Conservation (phyloP, 2,329 filamentous ascomycete species). For the Fusarium annulatum region DNA sequence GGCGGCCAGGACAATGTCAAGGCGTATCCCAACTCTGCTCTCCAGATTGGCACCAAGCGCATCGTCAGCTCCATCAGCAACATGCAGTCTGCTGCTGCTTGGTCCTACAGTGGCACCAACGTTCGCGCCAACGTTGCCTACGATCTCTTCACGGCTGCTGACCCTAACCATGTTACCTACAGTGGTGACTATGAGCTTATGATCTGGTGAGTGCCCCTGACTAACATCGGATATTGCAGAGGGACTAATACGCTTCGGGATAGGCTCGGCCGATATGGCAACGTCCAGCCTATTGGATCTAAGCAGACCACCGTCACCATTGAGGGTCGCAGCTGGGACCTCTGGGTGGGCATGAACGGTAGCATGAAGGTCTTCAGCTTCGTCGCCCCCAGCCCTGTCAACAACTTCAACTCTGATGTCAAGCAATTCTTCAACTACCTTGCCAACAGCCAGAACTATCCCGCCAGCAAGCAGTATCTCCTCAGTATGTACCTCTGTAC, state of each 20-base stretch:
- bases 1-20: conserved; percentile 14
- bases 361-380: conserved; percentile 24
- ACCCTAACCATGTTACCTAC: conserved; percentile 5
- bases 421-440: conserved; percentile 28
- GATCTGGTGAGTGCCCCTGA: conserved; percentile 8
- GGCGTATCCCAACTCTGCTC: conserved; percentile 14
- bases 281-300: conserved; percentile 17
- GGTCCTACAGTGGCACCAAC: conserved; percentile 21
- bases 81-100: conserved; percentile 23
- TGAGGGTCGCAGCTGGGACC: conserved; percentile 13
- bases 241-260: neutral
- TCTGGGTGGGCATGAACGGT: conserved; percentile 14
- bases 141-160: conserved; percentile 16
- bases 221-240: neutral
- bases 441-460: conserved; percentile 7
- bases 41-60: conserved; percentile 8
- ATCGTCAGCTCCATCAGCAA: conserved; percentile 9
- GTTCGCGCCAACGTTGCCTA: conserved; percentile 17
- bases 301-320: neutral
- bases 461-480: conserved; percentile 11
- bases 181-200: conserved; percentile 23
- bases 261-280: conserved; percentile 6
- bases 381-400: conserved; percentile 1
- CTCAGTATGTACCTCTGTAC: neutral
- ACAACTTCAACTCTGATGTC: conserved; percentile 21